Conservation (phyloP, 192 early-diverging fungal species). For the Gaertneriomyces semiglobifer region DNA sequence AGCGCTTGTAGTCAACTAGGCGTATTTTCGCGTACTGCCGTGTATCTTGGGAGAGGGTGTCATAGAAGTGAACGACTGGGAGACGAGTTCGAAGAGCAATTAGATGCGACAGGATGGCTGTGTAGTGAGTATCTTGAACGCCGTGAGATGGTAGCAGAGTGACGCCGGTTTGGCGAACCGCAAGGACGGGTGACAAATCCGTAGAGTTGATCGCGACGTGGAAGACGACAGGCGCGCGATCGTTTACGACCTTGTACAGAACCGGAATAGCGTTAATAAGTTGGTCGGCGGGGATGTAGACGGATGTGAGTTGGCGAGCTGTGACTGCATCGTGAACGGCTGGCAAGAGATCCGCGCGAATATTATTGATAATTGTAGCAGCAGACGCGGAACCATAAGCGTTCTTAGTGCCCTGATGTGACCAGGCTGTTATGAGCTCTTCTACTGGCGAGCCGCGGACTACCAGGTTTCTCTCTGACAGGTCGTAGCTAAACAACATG, state of each 20-base stretch:
- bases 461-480: slow-evolving; percentile 10
- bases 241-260: slow-evolving; percentile 36
- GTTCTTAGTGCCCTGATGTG: slow-evolving; percentile 9
- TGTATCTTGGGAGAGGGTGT: slow-evolving; percentile 44
- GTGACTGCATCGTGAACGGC: slow-evolving; percentile 5
- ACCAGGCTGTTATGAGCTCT: slow-evolving; percentile 20
- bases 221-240: slow-evolving; percentile 50
- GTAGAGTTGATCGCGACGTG: slow-evolving; percentile 40
- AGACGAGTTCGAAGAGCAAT: slow-evolving; percentile 46
- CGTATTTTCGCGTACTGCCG: slow-evolving; percentile 51
- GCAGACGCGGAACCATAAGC: slow-evolving; percentile 3
- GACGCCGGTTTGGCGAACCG: slow-evolving; percentile 71
- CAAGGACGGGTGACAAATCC: slow-evolving; percentile 57
- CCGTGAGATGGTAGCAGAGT: slow-evolving; percentile 67
- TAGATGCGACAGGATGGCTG: slow-evolving; percentile 73
- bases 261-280: slow-evolving; percentile 34
- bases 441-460: not conserved
- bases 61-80: slow-evolving; percentile 75
- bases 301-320: slow-evolving; percentile 1
- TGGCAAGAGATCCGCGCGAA: slow-evolving; percentile 16
- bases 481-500: slow-evolving; percentile 15
- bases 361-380: slow-evolving; percentile 14
- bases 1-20: slow-evolving; percentile 64
- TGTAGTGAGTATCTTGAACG: slow-evolving; percentile 80
- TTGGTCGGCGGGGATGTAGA: slow-evolving; percentile 20